Percentiles rank a stretch among this genome's conserved stretches.
Conservation (phyloP, 768 basidiomycete species). For the Rhodosporidiobolus odoratus region DNA sequence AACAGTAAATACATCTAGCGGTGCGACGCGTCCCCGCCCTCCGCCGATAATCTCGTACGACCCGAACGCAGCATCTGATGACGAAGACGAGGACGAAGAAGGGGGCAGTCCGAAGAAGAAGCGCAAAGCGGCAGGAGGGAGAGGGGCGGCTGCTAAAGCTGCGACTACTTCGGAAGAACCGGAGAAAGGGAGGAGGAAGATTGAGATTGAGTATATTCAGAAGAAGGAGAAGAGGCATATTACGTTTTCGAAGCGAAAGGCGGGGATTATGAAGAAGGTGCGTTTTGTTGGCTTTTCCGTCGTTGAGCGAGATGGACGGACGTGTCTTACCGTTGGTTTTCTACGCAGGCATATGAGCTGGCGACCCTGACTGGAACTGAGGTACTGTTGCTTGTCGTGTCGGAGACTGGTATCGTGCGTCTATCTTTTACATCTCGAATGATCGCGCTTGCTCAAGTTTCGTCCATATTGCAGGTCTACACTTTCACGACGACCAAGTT, state of each 20-base stretch:
- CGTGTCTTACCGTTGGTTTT: neutral
- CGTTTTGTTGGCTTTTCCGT: conserved; percentile 40
- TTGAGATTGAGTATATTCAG: conserved; percentile 99
- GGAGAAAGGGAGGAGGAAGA: conserved; percentile 67
- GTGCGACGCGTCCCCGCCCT: neutral
- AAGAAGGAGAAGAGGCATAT: conserved; percentile 98
- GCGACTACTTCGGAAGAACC: conserved; percentile 49
- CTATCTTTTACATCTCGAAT: no score
- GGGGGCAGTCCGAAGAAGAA: conserved; percentile 47
- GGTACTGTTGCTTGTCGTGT: conserved; percentile 92
- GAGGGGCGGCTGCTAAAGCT: conserved; percentile 41
- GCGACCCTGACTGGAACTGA: conserved; percentile 99
- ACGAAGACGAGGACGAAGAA: conserved; percentile 67
- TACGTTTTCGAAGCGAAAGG: conserved; percentile 99
- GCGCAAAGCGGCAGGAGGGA: conserved; percentile 1
- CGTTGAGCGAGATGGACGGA: neutral
- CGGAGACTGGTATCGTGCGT: conserved; percentile 68
- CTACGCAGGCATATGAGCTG: conserved; percentile 81
- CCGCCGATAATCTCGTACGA: conserved; percentile 31
- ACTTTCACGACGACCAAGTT: conserved; percentile 98
- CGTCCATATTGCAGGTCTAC: conserved; percentile 65
- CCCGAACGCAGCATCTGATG: conserved; percentile 24
- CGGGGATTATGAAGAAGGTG: conserved; percentile 99
- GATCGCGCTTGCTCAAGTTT: neutral
- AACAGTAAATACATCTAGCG: conserved; percentile 3